These are phyloP conservation scores for Hortaea werneckii DNA, from an alignment of 2,329 filamentous ascomycete species.

Conservation along the genomic window DNA sequence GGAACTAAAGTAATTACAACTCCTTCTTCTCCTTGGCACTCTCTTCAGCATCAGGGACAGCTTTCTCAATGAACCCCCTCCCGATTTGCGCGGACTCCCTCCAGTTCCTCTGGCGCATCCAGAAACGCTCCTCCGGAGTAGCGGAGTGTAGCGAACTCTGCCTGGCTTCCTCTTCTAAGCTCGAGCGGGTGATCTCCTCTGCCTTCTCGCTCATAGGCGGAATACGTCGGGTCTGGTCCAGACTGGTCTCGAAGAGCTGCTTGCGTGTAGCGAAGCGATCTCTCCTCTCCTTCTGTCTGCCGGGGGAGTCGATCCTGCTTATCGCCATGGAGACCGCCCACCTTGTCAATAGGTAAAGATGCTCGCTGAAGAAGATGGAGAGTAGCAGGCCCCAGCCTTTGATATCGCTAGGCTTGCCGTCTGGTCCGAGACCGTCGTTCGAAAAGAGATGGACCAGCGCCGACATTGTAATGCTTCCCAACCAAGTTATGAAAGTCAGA, in stretches of 20 bases:
- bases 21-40: conserved; percentile 23
- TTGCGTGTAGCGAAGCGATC: conserved; percentile 75
- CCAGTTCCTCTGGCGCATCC: conserved; percentile 41
- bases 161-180: conserved; percentile 50
- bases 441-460: conserved; percentile 86
- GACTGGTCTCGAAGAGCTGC: conserved; percentile 62
- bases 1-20: conserved; percentile 10
- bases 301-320: conserved; percentile 72
- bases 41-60: conserved; percentile 14
- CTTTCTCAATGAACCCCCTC: conserved; percentile 39
- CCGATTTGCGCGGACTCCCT: conserved; percentile 43
- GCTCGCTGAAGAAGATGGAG: conserved; percentile 75
- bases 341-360: conserved; percentile 74
- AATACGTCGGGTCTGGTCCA: conserved; percentile 45
- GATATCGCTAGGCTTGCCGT: conserved; percentile 59
- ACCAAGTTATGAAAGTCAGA: conserved; percentile 83
- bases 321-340: conserved; percentile 63
- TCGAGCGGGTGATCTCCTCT: conserved; percentile 53
- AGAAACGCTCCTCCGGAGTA: conserved; percentile 41
- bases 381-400: conserved; percentile 72
- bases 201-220: conserved; percentile 39
- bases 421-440: conserved; percentile 53
- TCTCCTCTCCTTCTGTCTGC: conserved; percentile 71
- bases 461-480: conserved; percentile 78
- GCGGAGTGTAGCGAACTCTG: conserved; percentile 30